Evolutionary conservation across 2,329 filamentous ascomycete genomes (phyloP), one percentile per base, ranked within the genome.

Genomic region (Sporothrix variecibatus): DNA sequence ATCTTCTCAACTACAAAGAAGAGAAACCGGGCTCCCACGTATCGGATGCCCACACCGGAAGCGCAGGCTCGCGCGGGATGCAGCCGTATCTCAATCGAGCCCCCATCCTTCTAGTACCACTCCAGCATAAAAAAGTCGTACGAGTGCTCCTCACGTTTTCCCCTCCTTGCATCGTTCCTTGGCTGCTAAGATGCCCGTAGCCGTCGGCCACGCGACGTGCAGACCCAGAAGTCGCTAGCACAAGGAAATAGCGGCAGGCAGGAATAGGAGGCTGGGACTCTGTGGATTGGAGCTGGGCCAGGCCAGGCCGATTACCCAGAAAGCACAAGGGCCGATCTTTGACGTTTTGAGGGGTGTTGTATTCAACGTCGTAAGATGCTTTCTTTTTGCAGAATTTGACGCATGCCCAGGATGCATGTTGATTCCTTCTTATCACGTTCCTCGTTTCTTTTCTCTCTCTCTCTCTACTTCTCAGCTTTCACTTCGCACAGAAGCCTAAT

Each of bases 231-330:
- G 12, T 56, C 23, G 11, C 51, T 56, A 56, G 51, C 51, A 26
- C 28, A 8, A 7, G 26, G 60, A 8, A 23, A 46, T 28, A 28
- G 11, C 23, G 15, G 23, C n/a, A 26, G 40, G 11, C 11, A 43
- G 40, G 12, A 60, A 60, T 34, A 20, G 28, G 28, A 20, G 26
- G 56, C 8, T 60, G 56, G 28, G 28, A 56, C 20, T 23, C 49
- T 53, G 51, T 31, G 56, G 26, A 17, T 53, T n/a, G n/a, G 53
- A 2, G 20, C 12, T 31, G 28, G 56, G 56, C n/a, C 12, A 12
- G 51, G 51, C 28, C 56, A 60, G 56, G 56, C 56, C 56, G 56
- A 34, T 60, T 60, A 60, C 56, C 56, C 15, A 60, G 56, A 58
- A 31, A 31, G 56, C 56, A 58, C 28, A 2, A 58, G 56, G 23